Conservation (phyloP, 2,329 filamentous ascomycete species). For the Neoarthrinium moseri region DNA sequence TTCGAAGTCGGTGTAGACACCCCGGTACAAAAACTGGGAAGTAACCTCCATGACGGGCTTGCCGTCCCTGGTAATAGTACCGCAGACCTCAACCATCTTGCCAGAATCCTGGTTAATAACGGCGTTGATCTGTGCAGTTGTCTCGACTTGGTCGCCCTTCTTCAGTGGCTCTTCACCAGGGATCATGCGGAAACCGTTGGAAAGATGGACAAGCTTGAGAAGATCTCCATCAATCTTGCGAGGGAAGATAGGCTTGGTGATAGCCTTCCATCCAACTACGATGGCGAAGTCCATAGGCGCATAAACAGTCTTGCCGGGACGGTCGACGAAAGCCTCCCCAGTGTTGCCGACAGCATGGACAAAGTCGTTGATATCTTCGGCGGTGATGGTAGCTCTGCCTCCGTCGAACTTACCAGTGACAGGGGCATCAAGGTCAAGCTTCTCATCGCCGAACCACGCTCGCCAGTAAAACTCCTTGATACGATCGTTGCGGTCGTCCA, state of each 20-base stretch:
- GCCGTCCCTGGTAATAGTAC: slow-evolving; percentile 84
- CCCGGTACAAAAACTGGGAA: slow-evolving; percentile 96
- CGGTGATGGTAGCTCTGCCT: slow-evolving; percentile 81
- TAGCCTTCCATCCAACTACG: slow-evolving; percentile 98
- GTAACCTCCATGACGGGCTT: slow-evolving; percentile 96
- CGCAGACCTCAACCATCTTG: slow-evolving; percentile 99
- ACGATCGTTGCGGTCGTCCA: slow-evolving; percentile 92
- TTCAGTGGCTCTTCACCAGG: slow-evolving; percentile 92
- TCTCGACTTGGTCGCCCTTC: slow-evolving; percentile 90
- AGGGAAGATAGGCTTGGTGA: slow-evolving; percentile 98
- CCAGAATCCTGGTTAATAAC: slow-evolving; percentile 98
- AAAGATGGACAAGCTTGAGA: slow-evolving; percentile 92
- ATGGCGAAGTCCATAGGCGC: slow-evolving; percentile 99
- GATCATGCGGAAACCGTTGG: slow-evolving; percentile 97
- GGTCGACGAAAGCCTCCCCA: slow-evolving; percentile 94
- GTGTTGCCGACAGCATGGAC: slow-evolving; percentile 99
- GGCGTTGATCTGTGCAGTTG: slow-evolving; percentile 93
- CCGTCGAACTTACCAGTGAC: slow-evolving; percentile 89
- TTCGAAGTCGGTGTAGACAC: slow-evolving; percentile 87
- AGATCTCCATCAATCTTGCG: slow-evolving; percentile 94
- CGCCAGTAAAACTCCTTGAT: slow-evolving; percentile 99
- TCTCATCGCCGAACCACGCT: slow-evolving; percentile 91
- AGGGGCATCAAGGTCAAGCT: slow-evolving; percentile 77
- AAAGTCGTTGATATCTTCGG: slow-evolving; percentile 95
- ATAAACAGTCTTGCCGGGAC: slow-evolving; percentile 88